Conservation (phyloP, 163 green algal genomes). For the Botryococcus braunii region DNA sequence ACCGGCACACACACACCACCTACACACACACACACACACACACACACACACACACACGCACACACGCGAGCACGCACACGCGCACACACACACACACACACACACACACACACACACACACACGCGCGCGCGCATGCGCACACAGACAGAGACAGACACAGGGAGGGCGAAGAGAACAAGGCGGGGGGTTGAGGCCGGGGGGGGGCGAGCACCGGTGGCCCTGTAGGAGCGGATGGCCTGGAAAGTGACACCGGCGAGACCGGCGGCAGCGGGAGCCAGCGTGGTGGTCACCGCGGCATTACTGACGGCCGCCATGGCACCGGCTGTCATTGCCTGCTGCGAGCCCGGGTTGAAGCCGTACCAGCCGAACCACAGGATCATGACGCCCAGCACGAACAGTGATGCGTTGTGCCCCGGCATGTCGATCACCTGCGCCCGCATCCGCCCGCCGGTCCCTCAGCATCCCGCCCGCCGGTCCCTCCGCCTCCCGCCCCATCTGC, state of each 20-base stretch:
- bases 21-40: too few species aligned
- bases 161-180: too few species aligned
- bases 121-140: too few species aligned
- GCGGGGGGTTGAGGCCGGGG: too few species aligned
- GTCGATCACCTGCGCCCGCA: slow-evolving; percentile 19
- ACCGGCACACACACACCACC: too few species aligned
- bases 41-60: too few species aligned
- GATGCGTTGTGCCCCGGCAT: slow-evolving; percentile 37
- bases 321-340: slow-evolving; percentile 19
- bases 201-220: slow-evolving; percentile 7
- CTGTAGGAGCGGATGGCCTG: slow-evolving; percentile 22
- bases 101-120: too few species aligned
- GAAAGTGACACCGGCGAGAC: slow-evolving; percentile 61
- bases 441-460: too few species aligned
- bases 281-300: slow-evolving; percentile 67
- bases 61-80: too few species aligned
- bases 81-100: too few species aligned
- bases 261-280: slow-evolving; percentile 63
- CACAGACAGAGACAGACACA: too few species aligned
- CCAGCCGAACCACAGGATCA: slow-evolving; percentile 91
- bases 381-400: slow-evolving; percentile 74
- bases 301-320: slow-evolving; percentile 6
- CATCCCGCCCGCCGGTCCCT: too few species aligned
- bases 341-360: slow-evolving; percentile 91
- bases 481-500: neutral